Conservation (phyloP, 371 early-diverging fungal genomes). For the Mucor ambiguus region DNA sequence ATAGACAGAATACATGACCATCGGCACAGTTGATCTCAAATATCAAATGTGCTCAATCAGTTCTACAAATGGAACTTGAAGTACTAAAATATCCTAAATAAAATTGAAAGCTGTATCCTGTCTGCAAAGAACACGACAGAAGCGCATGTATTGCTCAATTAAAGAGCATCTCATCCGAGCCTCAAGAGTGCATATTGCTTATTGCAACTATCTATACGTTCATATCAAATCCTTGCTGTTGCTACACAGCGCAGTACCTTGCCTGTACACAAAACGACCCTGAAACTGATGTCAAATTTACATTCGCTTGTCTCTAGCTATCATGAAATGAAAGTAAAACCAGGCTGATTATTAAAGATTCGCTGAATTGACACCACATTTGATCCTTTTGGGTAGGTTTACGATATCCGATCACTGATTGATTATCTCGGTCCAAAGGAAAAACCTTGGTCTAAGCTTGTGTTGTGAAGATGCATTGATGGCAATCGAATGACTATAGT, state of each 20-base stretch:
- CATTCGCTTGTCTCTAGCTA: neutral
- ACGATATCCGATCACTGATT: neutral
- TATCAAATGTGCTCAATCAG: too few species aligned
- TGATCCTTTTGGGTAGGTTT: neutral
- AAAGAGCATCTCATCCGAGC: too few species aligned
- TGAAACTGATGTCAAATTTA: neutral
- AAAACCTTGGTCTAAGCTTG: neutral
- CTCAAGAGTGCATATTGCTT: too few species aligned
- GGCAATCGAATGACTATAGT: too few species aligned
- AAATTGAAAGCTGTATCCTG: too few species aligned
- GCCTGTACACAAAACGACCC: neutral
- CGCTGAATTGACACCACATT: neutral
- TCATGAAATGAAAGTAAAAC: neutral
- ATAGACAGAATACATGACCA: too few species aligned
- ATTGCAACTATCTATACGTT: neutral
- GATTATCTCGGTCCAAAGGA: neutral
- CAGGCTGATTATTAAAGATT: neutral
- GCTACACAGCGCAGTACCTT: neutral
- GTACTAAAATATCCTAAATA: too few species aligned
- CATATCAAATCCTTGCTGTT: neutral
- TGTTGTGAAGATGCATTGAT: too few species aligned
- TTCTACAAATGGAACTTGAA: too few species aligned
- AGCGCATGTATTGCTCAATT: too few species aligned
- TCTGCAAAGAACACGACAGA: too few species aligned
- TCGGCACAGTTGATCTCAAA: too few species aligned